Evolutionary conservation across 495 filamentous ascomycete species (phyloP).

Genomic region (Bacidia gigantensis): DNA sequence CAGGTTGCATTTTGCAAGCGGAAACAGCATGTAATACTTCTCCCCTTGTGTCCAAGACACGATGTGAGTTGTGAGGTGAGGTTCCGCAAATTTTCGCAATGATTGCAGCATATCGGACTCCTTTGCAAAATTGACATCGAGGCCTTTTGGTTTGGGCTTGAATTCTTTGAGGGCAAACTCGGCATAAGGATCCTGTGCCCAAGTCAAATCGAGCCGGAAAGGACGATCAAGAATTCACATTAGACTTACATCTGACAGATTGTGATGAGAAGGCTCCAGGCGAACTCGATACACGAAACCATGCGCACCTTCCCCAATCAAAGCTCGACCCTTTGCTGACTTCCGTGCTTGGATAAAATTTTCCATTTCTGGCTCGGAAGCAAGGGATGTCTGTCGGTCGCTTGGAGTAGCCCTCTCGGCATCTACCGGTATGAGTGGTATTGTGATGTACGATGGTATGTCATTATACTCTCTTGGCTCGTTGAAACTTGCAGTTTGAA

Average conservation of each 20-base stretch:
- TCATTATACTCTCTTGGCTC: conserved; percentile 2
- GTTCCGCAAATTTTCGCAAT: not conserved
- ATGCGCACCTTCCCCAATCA: not conserved
- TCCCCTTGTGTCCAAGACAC: conserved; percentile 10
- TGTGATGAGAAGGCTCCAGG: conserved; percentile 11
- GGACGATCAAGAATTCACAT: not conserved
- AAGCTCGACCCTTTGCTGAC: not conserved
- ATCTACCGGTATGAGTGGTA: not conserved
- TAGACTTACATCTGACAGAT: conserved; percentile 6
- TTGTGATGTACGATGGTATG: not conserved
- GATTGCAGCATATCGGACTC: conserved; percentile 6
- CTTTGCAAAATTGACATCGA: not conserved
- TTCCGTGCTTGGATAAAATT: not conserved
- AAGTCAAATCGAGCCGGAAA: not conserved
- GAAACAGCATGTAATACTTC: conserved; percentile 19
- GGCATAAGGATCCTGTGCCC: not conserved
- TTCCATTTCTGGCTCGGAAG: too few relatives aligned
- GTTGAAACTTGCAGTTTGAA: not conserved
- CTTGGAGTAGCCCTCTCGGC: not conserved
- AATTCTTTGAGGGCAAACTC: conserved; percentile 12
- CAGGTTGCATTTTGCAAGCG: conserved; percentile 19
- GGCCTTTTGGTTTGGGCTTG: too few relatives aligned
- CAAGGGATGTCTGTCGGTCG: not conserved
- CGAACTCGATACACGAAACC: conserved; percentile 7
- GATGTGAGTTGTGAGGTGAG: conserved; percentile 9